Percentiles rank a stretch among this genome's conserved stretches.
These are phyloP conservation scores for Pontederia paniculata DNA, from an alignment of 176 grass and related monocot species.

Conservation along the genomic window DNA sequence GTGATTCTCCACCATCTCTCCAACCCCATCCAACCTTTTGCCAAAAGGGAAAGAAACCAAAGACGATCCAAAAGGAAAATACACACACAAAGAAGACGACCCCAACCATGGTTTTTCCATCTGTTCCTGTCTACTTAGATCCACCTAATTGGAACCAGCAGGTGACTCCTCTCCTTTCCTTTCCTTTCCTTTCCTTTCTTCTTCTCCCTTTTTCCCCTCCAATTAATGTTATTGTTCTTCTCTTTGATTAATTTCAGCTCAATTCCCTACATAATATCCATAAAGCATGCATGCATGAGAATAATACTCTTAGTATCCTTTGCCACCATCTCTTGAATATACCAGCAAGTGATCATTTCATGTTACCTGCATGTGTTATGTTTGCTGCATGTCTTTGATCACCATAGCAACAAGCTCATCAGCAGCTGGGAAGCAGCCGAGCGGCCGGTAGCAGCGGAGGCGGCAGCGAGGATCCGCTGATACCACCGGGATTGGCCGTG, in stretches of 20 bases:
- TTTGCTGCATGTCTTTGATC: neutral
- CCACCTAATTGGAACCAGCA: conserved; percentile 18
- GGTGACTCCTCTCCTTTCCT: neutral
- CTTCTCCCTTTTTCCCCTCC: neutral
- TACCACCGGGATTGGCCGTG: neutral
- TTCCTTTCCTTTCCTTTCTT: neutral
- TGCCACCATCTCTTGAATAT: conserved; percentile 1
- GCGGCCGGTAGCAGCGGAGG: neutral
- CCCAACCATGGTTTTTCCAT: conserved; percentile 14
- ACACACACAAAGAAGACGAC: neutral
- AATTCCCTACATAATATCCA: too few species aligned
- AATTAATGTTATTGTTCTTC: too few species aligned
- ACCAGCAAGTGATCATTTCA: neutral
- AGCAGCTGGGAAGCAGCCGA: neutral
- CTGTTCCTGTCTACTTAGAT: conserved; percentile 12
- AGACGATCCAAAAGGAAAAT: conserved; percentile 2
- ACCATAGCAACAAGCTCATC: neutral
- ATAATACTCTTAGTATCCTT: neutral
- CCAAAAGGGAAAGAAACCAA: conserved; percentile 2
- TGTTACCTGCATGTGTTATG: neutral
- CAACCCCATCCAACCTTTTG: conserved; percentile 3
- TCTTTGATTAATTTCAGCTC: neutral
- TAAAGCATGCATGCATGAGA: neutral
- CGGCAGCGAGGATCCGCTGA: neutral
- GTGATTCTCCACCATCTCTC: conserved; percentile 3